Evolutionary conservation across 129 eudicot species (phyloP).

Genomic region (Arctium lappa): DNA sequence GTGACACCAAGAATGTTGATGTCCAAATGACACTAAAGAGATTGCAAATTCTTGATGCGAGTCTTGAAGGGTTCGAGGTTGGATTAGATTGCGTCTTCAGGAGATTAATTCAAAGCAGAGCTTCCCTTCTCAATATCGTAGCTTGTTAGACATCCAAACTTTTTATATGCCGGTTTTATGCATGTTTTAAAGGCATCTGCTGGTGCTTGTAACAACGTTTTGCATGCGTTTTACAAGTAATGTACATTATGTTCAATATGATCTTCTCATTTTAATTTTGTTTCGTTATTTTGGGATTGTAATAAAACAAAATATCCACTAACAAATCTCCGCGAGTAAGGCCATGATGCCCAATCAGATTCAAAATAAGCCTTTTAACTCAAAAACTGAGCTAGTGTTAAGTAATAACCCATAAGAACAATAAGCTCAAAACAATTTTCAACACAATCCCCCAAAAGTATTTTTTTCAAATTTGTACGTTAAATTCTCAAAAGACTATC

Average conservation of each 20-base stretch:
- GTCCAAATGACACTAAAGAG: neutral
- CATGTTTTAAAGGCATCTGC: neutral
- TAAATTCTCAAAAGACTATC: too few species aligned
- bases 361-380: too few species aligned
- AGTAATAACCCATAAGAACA: too few species aligned
- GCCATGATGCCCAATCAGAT: too few species aligned
- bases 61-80: constrained; percentile 4
- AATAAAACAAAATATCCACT: too few species aligned
- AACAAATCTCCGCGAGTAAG: too few species aligned
- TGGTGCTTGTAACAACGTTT: neutral
- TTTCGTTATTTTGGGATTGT: neutral
- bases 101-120: constrained; percentile 12
- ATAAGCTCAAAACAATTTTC: too few species aligned
- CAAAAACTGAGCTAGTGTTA: too few species aligned
- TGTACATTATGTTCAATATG: neutral
- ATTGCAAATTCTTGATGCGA: constrained; percentile 14
- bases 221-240: neutral
- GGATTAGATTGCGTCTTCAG: constrained; percentile 11
- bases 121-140: constrained; percentile 11
- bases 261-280: neutral
- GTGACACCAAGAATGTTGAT: neutral
- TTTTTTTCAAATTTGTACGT: too few species aligned
- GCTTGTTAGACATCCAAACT: neutral
- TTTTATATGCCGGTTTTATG: neutral
- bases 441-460: too few species aligned